Conservation (phyloP, 1,139 yeast genomes). For the Zygosaccharomyces pseudobailii region DNA sequence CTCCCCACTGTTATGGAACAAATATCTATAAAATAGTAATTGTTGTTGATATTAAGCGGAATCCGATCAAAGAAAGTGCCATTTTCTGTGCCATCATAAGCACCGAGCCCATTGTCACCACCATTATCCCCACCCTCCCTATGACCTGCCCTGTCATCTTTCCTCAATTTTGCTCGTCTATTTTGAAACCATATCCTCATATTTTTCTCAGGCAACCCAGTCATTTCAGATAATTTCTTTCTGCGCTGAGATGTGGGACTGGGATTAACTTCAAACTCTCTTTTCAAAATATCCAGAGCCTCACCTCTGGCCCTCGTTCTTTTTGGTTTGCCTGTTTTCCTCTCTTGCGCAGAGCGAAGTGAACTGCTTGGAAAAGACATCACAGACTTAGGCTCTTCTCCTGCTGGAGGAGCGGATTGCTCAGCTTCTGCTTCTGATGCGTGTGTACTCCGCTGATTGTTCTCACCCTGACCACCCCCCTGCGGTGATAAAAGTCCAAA, state of each 20-base stretch:
- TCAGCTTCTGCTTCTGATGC: neutral
- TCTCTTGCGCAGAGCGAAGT: conserved; percentile 2
- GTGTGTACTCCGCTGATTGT: neutral
- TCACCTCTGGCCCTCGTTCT: conserved; percentile 78
- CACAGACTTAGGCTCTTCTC: neutral
- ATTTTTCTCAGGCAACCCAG: conserved; percentile 87
- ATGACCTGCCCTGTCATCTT: conserved; percentile 22
- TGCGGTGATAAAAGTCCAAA: conserved; percentile 10
- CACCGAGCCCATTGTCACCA: conserved; percentile 2
- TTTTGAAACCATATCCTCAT: conserved; percentile 96
- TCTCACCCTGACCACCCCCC: conserved; percentile 1
- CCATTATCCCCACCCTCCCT: conserved; percentile 6
- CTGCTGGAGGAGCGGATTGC: neutral
- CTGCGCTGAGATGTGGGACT: conserved; percentile 67
- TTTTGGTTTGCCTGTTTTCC: conserved; percentile 25
- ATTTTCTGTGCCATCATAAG: conserved; percentile 8
- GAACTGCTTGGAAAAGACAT: neutral
- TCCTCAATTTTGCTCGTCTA: conserved; percentile 72
- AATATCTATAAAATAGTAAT: conserved; percentile 64
- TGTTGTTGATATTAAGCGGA: conserved; percentile 57
- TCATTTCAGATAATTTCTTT: conserved; percentile 63
- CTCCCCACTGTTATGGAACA: conserved; percentile 65
- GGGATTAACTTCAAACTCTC: conserved; percentile 68
- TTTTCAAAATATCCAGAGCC: conserved; percentile 61
- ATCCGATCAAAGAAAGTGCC: conserved; percentile 34